Percentiles rank a stretch among this genome's conserved stretches.
Evolutionary conservation across 768 basidiomycete species (phyloP).

Genomic region (Artomyces pyxidatus): DNA sequence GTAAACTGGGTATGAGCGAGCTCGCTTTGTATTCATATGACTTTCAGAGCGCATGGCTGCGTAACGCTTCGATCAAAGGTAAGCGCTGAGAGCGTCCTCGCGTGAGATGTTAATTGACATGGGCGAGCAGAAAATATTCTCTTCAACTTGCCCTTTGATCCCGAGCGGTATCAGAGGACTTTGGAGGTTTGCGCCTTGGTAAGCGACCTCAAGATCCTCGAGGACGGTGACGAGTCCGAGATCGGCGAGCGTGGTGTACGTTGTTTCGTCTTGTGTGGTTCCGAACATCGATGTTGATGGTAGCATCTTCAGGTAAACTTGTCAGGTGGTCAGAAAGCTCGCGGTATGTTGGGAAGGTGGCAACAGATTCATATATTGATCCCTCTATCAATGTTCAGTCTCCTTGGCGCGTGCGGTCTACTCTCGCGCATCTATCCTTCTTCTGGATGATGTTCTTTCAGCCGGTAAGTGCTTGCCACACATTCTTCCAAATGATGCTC

Average conservation of each 20-base stretch:
- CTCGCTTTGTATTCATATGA: constrained; percentile 5
- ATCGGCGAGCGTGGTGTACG: constrained; percentile 79
- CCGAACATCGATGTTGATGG: neutral
- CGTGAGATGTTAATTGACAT: constrained; percentile 2
- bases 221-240: constrained; percentile 83
- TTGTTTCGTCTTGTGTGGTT: neutral
- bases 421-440: constrained; percentile 71
- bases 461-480: constrained; percentile 26
- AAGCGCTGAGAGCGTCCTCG: neutral
- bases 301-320: constrained; percentile 37
- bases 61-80: constrained; percentile 62
- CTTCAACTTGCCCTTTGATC: constrained; percentile 69
- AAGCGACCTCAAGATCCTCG: constrained; percentile 71
- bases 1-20: constrained; percentile 5
- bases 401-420: constrained; percentile 83
- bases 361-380: constrained; percentile 1
- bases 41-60: constrained; percentile 48
- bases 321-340: constrained; percentile 46
- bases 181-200: constrained; percentile 70
- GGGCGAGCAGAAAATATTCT: constrained; percentile 53
- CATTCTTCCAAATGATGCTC: neutral
- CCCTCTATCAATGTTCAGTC: constrained; percentile 35
- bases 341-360: constrained; percentile 29
- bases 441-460: constrained; percentile 77
- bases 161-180: constrained; percentile 67